Base-by-base conservation (phyloP, 495 filamentous ascomycete species). In the Collariella sp. region DNA sequence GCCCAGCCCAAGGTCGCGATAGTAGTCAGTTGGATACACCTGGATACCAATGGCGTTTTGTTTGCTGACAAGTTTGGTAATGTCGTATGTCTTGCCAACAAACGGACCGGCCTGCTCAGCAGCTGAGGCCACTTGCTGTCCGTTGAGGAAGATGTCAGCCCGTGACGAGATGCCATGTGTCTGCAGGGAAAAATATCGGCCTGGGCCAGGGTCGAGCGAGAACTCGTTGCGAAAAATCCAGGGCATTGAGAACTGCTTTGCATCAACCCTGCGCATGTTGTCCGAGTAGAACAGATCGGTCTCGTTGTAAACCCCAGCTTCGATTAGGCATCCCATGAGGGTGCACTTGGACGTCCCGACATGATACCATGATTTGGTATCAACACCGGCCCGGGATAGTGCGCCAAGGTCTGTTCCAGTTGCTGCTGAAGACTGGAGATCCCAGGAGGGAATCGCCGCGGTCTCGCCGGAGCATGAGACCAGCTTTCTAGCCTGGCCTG, bases 201-300 rank as follows among this genome's bases (percentile, higher is more conserved):
- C 74, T 0, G 62, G 31, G 0, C 50, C 52, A 1, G 72, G 66
- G 2, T 65, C 33, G 3, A 83, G 54, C 1, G 51, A 52, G 52
- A 84, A 78, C 52, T 83, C 78, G 20, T 79, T 62, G n/a, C 82
- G 76, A 57, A 83, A 85, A 9, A 83, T 57, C 82, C 82, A 86
- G 0, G 82, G 78, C 1, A 75, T 71, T 3, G 63, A 54, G 57
- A 83, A 86, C 46, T 70, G 70, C 2, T 69, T 60, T 7, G 62
- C 57, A 22, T 77, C 72, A 35, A 78, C 63, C 2, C 53, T 62
- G 41, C 71, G 59, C 40, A 82, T 72, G 47, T 78, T 78, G 19
- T 80, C 64, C 0, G 81, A 84, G 59, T 72, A 83, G 63, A 83
- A 85, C 0, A 85, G 58, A 0, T 78, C 63, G 0, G 68, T 66